These are phyloP conservation scores for Neospora caninum DNA, from an alignment of 169 alveolate species.

Conservation along the genomic window DNA sequence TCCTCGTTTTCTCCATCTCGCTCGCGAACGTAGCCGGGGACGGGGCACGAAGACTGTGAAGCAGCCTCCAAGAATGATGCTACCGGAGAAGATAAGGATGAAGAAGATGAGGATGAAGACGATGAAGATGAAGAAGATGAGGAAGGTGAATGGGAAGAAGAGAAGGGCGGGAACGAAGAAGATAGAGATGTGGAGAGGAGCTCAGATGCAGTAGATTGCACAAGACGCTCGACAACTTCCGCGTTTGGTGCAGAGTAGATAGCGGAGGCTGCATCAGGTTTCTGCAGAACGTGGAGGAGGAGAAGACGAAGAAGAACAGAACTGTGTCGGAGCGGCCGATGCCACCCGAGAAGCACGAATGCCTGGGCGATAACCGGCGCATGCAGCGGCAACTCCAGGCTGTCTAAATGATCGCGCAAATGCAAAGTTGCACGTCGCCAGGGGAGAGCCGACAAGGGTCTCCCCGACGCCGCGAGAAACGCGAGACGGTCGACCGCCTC, in stretches of 20 bases:
- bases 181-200: neutral
- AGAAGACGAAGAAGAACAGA: neutral
- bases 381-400: neutral
- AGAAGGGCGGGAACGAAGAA: too few species aligned
- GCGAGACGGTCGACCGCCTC: conserved; percentile 16
- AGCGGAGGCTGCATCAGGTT: neutral
- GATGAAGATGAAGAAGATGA: too few species aligned
- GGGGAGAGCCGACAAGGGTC: neutral
- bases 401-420: neutral
- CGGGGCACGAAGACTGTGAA: too few species aligned
- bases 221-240: neutral
- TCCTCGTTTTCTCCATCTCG: too few species aligned
- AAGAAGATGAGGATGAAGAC: too few species aligned
- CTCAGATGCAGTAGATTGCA: neutral
- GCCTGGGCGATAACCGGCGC: neutral
- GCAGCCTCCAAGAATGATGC: too few species aligned
- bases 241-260: neutral
- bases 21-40: too few species aligned
- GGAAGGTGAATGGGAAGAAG: too few species aligned
- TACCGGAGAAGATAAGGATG: too few species aligned
- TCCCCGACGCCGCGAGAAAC: neutral
- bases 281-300: conserved; percentile 4
- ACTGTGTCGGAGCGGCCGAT: conserved; percentile 1
- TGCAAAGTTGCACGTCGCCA: neutral
- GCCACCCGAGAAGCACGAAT: neutral